phyloP scores from a whole-genome alignment of 1,284 basidiomycete genomes.

The Porogramme epimiltina region DNA sequence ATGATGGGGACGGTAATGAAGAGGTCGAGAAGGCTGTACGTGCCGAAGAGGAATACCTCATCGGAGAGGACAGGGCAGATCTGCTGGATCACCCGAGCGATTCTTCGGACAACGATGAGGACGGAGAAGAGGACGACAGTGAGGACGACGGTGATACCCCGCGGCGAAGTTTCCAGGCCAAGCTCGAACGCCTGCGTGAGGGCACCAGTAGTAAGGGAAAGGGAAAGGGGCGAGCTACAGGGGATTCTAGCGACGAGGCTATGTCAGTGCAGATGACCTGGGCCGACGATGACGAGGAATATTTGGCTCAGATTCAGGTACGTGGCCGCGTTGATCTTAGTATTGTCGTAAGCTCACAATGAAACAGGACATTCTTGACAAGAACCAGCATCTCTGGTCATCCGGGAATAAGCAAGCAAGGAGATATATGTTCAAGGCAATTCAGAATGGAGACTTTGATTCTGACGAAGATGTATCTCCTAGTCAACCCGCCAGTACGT shows the following conservation, averaged over 20 bases:
- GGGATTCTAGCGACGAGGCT: conserved; percentile 32
- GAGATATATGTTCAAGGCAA: conserved; percentile 64
- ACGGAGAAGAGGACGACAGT: conserved; percentile 34
- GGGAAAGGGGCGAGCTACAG: conserved; percentile 46
- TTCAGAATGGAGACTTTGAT: conserved; percentile 63
- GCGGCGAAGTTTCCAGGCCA: conserved; percentile 52
- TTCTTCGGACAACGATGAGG: conserved; percentile 21
- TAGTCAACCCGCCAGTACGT: conserved; percentile 32
- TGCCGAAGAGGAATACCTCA: conserved; percentile 34
- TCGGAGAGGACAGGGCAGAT: conserved; percentile 28
- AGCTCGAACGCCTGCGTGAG: conserved; percentile 46
- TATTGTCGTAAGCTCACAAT: neutral
- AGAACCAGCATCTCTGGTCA: conserved; percentile 40
- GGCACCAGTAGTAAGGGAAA: conserved; percentile 31
- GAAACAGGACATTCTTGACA: conserved; percentile 46
- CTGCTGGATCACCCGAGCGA: neutral
- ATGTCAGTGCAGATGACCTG: conserved; percentile 41
- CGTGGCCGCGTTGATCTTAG: conserved; percentile 3
- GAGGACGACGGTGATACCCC: conserved; percentile 48
- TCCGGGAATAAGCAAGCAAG: conserved; percentile 49
- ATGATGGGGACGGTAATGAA: conserved; percentile 25
- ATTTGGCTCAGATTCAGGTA: conserved; percentile 65
- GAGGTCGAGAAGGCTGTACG: conserved; percentile 28
- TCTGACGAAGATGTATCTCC: conserved; percentile 33
- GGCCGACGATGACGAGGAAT: conserved; percentile 68